Base-by-base conservation (phyloP, 129 eudicot genomes). In the Centella asiatica region DNA sequence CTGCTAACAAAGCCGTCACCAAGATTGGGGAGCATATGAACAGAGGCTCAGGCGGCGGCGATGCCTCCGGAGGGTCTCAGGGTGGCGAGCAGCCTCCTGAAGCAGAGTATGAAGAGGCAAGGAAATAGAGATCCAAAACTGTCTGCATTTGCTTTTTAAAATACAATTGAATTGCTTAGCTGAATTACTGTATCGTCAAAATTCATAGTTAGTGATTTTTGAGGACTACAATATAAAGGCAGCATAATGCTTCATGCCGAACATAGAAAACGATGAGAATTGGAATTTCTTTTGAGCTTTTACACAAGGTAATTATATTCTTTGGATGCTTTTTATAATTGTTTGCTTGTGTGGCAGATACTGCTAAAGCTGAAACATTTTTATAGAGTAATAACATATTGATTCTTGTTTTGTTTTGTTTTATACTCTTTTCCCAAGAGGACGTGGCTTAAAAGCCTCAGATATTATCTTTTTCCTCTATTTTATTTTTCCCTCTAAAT, bases 21-120 rank as follows among this genome's bases (percentile, higher is more conserved):
- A 58, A 58, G 63, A 58, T 58, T 34, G 63, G 63, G 25, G 63
- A 58, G 45, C 63, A 58, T 34, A 58, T 58, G 63, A 58, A 24
- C 37, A 34, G 20, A 22, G 46, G 63, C 45, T 28, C 39, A 0
- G 63, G 63, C 1, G 46, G 46, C 28, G 63, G 22, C 18, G 39
- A 39, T 18, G 18, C 51, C 51, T 19, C 29, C 12, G 63, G 46
- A 19, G 63, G 63, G 28, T 33, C 46, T 34, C 63, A 58, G 46
- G 19, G 47, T 34, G 63, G 63, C 4, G 63, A 58, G 17, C 63
- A 58, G 31, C 45, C 46, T 20, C 45, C 63, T 58, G 63, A 58
- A 57, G 63, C 63, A 33, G 63, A 57, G 15, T 58, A 58, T 20
- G 63, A 58, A n/a, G 63, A 57, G 29, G 63, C 25, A 3, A 58